phyloP scores from a whole-genome alignment of 257 asterid genomes.

The Pogostemon cablin region DNA sequence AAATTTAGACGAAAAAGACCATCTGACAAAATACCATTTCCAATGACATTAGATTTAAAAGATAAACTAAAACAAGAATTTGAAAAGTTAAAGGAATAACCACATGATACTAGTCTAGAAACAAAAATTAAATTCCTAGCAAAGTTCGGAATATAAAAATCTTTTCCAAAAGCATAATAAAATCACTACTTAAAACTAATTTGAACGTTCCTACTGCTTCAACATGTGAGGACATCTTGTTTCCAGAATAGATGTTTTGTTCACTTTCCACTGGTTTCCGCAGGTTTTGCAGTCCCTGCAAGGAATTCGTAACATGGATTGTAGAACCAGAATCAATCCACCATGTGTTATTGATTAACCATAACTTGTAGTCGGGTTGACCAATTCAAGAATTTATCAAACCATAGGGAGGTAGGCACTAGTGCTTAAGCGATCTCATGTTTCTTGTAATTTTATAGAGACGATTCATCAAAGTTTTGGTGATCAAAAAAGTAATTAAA shows the following conservation, averaged over 20 bases:
- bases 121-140: slow-evolving; percentile 11
- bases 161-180: slow-evolving; percentile 11
- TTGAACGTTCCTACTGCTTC: slow-evolving; percentile 11
- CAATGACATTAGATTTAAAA: background rate
- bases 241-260: slow-evolving; percentile 11
- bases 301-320: slow-evolving; percentile 9
- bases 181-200: slow-evolving; percentile 1
- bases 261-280: slow-evolving; percentile 6
- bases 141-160: background rate
- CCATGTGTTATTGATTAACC: slow-evolving; percentile 13
- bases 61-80: background rate
- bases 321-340: slow-evolving; percentile 3
- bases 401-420: too few relatives aligned
- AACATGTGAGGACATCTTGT: slow-evolving; percentile 22
- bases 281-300: slow-evolving; percentile 1
- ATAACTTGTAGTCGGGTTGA: too few relatives aligned
- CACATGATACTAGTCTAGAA: slow-evolving; percentile 7
- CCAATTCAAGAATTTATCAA: too few relatives aligned
- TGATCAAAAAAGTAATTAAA: too few relatives aligned
- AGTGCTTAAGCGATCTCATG: too few relatives aligned
- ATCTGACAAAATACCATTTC: background rate
- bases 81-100: slow-evolving; percentile 8
- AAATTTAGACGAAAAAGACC: background rate
- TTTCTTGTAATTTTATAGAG: too few relatives aligned
- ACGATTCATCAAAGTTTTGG: too few relatives aligned